These are phyloP conservation scores for Pythium aquatile DNA, from an alignment of 352 stramenopile genomes.

Conservation along the genomic window DNA sequence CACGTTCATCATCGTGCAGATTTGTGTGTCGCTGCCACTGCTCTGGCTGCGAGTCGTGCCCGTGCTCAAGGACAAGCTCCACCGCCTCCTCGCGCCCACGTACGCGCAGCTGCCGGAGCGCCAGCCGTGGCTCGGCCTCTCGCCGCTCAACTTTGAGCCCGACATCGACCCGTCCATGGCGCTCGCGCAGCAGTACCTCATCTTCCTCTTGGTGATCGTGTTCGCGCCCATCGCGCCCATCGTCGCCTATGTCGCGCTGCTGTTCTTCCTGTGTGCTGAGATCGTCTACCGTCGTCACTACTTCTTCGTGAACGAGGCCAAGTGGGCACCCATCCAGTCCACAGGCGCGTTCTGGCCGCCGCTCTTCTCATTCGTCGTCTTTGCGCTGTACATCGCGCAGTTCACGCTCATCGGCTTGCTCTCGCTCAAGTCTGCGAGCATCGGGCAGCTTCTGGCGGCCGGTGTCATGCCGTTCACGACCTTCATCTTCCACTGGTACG, in stretches of 20 bases:
- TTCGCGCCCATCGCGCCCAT: slow-evolving; percentile 76
- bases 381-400: slow-evolving; percentile 59
- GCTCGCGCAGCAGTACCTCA: slow-evolving; percentile 66
- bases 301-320: slow-evolving; percentile 62
- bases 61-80: slow-evolving; percentile 41
- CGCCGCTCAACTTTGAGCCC: slow-evolving; percentile 47
- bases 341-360: slow-evolving; percentile 68
- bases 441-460: slow-evolving; percentile 40
- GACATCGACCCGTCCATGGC: slow-evolving; percentile 58
- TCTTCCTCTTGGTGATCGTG: slow-evolving; percentile 72
- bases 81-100: slow-evolving; percentile 48
- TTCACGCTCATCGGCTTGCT: slow-evolving; percentile 65
- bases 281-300: slow-evolving; percentile 69
- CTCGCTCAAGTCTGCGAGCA: slow-evolving; percentile 58
- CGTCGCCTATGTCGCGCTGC: slow-evolving; percentile 49
- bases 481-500: slow-evolving; percentile 67
- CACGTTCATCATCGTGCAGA: slow-evolving; percentile 73
- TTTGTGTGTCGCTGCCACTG: slow-evolving; percentile 59
- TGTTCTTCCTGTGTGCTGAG: slow-evolving; percentile 72
- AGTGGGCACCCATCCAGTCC: slow-evolving; percentile 54
- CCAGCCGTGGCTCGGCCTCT: slow-evolving; percentile 55
- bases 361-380: slow-evolving; percentile 66
- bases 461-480: slow-evolving; percentile 48
- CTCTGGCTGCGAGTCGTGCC: slow-evolving; percentile 60
- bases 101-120: slow-evolving; percentile 45